These are phyloP conservation scores for Aphanomyces euteiches DNA, from an alignment of 352 stramenopile species.

Conservation along the genomic window DNA sequence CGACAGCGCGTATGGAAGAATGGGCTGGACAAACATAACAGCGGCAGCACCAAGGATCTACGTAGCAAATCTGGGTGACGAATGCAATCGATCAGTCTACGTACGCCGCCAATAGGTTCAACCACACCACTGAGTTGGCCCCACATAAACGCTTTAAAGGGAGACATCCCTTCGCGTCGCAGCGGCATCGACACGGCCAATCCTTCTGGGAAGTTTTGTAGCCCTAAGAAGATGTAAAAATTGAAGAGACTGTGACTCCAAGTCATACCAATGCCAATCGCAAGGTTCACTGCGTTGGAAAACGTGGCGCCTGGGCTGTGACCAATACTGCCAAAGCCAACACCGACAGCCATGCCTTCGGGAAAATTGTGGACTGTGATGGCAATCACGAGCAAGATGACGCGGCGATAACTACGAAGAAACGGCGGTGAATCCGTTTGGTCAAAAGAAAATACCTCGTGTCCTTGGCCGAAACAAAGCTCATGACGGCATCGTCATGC, in stretches of 20 bases:
- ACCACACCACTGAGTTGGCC: conserved; percentile 87
- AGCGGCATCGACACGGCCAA: conserved; percentile 86
- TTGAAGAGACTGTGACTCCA: not conserved
- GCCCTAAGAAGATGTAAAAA: conserved; percentile 28
- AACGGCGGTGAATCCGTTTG: not conserved
- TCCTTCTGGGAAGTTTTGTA: conserved; percentile 89
- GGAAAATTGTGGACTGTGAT: conserved; percentile 90
- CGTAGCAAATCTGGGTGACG: conserved; percentile 10
- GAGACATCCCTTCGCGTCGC: conserved; percentile 75
- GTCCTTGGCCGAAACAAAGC: conserved; percentile 30
- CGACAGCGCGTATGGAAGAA: conserved; percentile 86
- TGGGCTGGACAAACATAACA: conserved; percentile 82
- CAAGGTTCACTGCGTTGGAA: conserved; percentile 77
- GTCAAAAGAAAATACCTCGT: not conserved
- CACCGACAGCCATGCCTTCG: conserved; percentile 85
- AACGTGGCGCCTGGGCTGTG: conserved; percentile 69
- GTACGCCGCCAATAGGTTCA: conserved; percentile 78
- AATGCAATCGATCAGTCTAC: conserved; percentile 23
- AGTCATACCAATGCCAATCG: conserved; percentile 63
- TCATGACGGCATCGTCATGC: conserved; percentile 26
- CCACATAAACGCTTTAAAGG: conserved; percentile 85
- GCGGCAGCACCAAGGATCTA: conserved; percentile 78
- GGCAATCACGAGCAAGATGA: conserved; percentile 84
- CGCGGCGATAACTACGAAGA: conserved; percentile 55
- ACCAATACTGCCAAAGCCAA: conserved; percentile 84